Percentiles rank a stretch among this genome's conserved stretches.
Conservation (phyloP, 352 stramenopile genomes). For the Phytophthora vignae region DNA sequence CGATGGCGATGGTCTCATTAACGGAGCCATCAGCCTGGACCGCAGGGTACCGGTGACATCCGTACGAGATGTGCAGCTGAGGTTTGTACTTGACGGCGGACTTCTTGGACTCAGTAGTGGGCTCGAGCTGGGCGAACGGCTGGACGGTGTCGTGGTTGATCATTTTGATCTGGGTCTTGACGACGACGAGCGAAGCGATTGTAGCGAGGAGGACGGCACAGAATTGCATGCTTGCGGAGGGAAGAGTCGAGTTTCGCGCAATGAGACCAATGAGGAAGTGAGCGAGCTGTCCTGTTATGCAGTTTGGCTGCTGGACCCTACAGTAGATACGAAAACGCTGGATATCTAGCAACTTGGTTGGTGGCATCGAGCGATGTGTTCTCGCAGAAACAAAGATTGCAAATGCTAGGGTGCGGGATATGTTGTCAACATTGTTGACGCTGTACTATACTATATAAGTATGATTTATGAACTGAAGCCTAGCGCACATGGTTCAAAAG, state of each 20-base stretch:
- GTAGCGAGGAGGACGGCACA: conserved; percentile 19
- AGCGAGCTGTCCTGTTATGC: neutral
- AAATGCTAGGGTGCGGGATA: too few relatives aligned
- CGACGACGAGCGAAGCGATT: conserved; percentile 7
- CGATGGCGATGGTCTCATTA: too few relatives aligned
- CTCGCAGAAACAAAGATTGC: too few relatives aligned
- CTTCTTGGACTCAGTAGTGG: conserved; percentile 15
- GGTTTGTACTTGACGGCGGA: conserved; percentile 24
- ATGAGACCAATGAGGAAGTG: conserved; percentile 14
- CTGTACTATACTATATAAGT: too few relatives aligned
- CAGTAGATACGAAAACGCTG: too few relatives aligned
- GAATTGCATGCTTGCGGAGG: conserved; percentile 15
- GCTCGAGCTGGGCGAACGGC: conserved; percentile 3
- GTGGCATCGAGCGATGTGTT: too few relatives aligned
- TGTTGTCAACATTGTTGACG: too few relatives aligned
- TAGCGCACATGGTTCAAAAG: too few relatives aligned
- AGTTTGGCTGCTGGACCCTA: too few relatives aligned
- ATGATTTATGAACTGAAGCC: too few relatives aligned
- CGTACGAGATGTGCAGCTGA: conserved; percentile 40
- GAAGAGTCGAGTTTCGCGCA: neutral
- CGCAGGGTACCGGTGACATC: conserved; percentile 42
- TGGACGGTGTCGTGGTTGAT: conserved; percentile 34
- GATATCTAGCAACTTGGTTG: too few relatives aligned
- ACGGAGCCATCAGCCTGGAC: conserved; percentile 36
- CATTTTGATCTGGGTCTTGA: conserved; percentile 12